Percentiles rank a stretch among this genome's conserved stretches.
These are phyloP conservation scores for Starmerella sp. DNA, from an alignment of 805 yeast genomes.

Conservation along the genomic window DNA sequence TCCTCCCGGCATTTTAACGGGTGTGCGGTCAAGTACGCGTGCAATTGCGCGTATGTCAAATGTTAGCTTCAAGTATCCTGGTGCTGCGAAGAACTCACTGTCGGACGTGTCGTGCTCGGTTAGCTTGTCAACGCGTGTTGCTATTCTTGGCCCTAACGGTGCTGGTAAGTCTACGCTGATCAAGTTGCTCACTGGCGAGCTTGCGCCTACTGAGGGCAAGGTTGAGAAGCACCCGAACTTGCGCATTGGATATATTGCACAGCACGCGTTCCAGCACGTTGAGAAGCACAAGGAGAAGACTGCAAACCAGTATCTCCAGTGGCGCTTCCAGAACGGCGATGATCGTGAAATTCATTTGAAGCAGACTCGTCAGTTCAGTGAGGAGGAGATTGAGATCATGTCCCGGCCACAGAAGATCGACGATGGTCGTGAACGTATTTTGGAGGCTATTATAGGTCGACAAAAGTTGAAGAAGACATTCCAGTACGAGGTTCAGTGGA, in stretches of 20 bases:
- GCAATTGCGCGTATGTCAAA: constrained; percentile 80
- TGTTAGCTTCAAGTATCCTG: constrained; percentile 85
- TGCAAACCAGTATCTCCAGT: constrained; percentile 93
- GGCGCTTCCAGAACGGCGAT: constrained; percentile 97
- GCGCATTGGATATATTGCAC: constrained; percentile 97
- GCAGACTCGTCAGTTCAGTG: constrained; percentile 80
- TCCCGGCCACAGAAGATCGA: constrained; percentile 62
- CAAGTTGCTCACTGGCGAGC: constrained; percentile 84
- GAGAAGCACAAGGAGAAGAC: constrained; percentile 96
- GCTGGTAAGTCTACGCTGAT: constrained; percentile 97
- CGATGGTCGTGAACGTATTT: constrained; percentile 74
- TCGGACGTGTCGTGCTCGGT: constrained; percentile 75
- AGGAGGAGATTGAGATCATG: constrained; percentile 67
- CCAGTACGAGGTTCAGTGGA: constrained; percentile 97
- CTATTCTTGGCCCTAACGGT: constrained; percentile 95
- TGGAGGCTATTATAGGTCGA: constrained; percentile 95
- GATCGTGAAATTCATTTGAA: constrained; percentile 92
- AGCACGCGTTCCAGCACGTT: constrained; percentile 95
- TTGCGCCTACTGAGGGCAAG: constrained; percentile 72
- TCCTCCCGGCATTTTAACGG: constrained; percentile 94
- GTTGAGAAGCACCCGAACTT: constrained; percentile 97
- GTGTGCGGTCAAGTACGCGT: constrained; percentile 88
- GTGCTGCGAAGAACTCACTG: constrained; percentile 74
- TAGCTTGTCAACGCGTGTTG: constrained; percentile 91
- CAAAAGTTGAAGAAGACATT: constrained; percentile 90